Percentiles rank a stretch among this genome's conserved stretches.
Evolutionary conservation across 2,329 filamentous ascomycete genomes (phyloP).

Genomic region (Fusarium coffeatum): DNA sequence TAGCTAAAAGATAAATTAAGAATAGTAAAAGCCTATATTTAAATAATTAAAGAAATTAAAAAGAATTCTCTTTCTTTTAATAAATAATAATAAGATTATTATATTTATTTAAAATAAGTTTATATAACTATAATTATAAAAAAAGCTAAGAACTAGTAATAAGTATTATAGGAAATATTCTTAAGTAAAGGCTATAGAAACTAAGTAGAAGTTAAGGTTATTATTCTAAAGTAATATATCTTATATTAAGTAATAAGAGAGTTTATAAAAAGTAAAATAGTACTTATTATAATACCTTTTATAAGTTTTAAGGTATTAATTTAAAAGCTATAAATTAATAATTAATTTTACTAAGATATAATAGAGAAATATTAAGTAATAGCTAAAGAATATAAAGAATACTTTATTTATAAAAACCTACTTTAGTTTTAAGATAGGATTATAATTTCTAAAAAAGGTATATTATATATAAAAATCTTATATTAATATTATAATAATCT

Average conservation of each 20-base stretch:
- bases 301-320: background rate
- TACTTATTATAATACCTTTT: background rate
- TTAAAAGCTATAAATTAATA: background rate
- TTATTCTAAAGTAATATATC: background rate
- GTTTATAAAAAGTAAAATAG: background rate
- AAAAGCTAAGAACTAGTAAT: no score
- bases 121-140: no score
- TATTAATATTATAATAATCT: background rate
- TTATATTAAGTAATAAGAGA: background rate
- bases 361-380: background rate
- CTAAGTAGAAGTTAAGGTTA: background rate
- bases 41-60: no score
- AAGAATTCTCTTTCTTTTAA: no score
- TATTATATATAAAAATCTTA: background rate
- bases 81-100: no score
- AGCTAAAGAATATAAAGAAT: background rate
- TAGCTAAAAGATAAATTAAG: background rate
- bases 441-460: background rate
- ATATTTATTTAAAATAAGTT: no score
- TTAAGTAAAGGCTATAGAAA: background rate
- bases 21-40: background rate
- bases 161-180: fast-evolving
- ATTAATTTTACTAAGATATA: background rate
- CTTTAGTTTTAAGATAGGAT: background rate
- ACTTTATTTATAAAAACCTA: no score